phyloP scores from a whole-genome alignment of 2,329 filamentous ascomycete genomes.

The Talaromyces atroroseus region DNA sequence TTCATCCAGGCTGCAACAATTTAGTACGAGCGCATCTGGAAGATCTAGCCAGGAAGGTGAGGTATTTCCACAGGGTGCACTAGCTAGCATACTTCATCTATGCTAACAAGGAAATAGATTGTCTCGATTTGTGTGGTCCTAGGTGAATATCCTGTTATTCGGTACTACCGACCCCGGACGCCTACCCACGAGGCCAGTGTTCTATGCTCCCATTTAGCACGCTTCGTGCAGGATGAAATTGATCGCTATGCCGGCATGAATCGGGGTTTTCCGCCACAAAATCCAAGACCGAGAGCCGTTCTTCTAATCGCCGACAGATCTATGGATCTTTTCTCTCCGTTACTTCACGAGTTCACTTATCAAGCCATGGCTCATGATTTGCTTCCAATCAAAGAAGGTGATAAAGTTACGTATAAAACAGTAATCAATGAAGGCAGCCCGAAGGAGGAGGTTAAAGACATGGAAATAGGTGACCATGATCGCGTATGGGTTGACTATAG shows the following conservation, averaged over 20 bases:
- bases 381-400: slow-evolving; percentile 77
- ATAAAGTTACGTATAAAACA: slow-evolving; percentile 82
- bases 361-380: slow-evolving; percentile 97
- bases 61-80: slow-evolving; percentile 10
- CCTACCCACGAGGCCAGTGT: slow-evolving; percentile 82
- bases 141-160: slow-evolving; percentile 89
- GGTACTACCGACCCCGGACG: slow-evolving; percentile 75
- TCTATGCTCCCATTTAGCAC: slow-evolving; percentile 78
- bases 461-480: slow-evolving; percentile 86
- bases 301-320: slow-evolving; percentile 85
- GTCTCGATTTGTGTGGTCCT: slow-evolving; percentile 82
- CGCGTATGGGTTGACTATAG: slow-evolving; percentile 93
- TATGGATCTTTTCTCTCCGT: slow-evolving; percentile 82
- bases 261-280: slow-evolving; percentile 71
- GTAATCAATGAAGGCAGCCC: slow-evolving; percentile 66
- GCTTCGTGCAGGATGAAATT: slow-evolving; percentile 85
- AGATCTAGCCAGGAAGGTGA: slow-evolving; percentile 77
- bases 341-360: slow-evolving; percentile 95
- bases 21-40: slow-evolving; percentile 80
- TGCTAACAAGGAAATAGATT: slow-evolving; percentile 50
- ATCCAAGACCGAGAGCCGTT: slow-evolving; percentile 69
- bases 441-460: slow-evolving; percentile 74
- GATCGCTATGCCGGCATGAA: slow-evolving; percentile 84
- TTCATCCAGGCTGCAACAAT: slow-evolving; percentile 82
- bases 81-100: not conserved